phyloP scores from a whole-genome alignment of 2,329 filamentous ascomycete species.

The Paecilomyces sp. region DNA sequence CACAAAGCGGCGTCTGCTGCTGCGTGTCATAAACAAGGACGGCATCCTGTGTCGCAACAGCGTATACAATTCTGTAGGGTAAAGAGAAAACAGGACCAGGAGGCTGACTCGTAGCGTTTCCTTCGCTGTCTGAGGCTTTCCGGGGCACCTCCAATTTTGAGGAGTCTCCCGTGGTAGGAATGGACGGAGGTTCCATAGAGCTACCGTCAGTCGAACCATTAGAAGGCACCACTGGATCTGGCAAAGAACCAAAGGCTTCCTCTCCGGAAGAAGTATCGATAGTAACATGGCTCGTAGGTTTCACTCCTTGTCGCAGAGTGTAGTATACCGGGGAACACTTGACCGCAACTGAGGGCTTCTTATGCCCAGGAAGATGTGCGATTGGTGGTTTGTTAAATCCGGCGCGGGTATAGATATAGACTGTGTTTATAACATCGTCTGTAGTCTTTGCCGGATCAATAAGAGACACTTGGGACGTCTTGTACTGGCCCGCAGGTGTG shows the following conservation, averaged over 20 bases:
- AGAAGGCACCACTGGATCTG: slow-evolving; percentile 66
- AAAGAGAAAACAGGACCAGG: slow-evolving; percentile 65
- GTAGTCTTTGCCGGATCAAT: slow-evolving; percentile 63
- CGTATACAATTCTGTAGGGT: slow-evolving; percentile 91
- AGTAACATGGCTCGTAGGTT: slow-evolving; percentile 77
- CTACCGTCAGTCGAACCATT: slow-evolving; percentile 35
- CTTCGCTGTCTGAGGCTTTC: slow-evolving; percentile 42
- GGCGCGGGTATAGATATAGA: slow-evolving; percentile 94
- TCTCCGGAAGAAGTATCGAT: slow-evolving; percentile 88
- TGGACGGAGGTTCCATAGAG: slow-evolving; percentile 71
- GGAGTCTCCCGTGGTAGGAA: slow-evolving; percentile 39
- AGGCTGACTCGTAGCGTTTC: slow-evolving; percentile 46
- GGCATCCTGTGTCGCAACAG: slow-evolving; percentile 92
- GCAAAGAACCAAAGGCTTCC: slow-evolving; percentile 73
- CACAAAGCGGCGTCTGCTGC: slow-evolving; percentile 84
- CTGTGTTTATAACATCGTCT: slow-evolving; percentile 90
- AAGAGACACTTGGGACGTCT: slow-evolving; percentile 63
- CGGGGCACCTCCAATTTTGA: slow-evolving; percentile 49
- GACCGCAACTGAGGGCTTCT: slow-evolving; percentile 94
- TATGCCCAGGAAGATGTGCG: slow-evolving; percentile 90
- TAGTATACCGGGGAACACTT: slow-evolving; percentile 90
- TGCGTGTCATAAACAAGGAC: slow-evolving; percentile 95
- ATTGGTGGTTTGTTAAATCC: slow-evolving; percentile 96
- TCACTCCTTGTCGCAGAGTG: slow-evolving; percentile 61
- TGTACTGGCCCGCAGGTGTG: slow-evolving; percentile 92